Base-by-base conservation (phyloP, 495 filamentous ascomycete species). In the Neurospora pannonica region DNA sequence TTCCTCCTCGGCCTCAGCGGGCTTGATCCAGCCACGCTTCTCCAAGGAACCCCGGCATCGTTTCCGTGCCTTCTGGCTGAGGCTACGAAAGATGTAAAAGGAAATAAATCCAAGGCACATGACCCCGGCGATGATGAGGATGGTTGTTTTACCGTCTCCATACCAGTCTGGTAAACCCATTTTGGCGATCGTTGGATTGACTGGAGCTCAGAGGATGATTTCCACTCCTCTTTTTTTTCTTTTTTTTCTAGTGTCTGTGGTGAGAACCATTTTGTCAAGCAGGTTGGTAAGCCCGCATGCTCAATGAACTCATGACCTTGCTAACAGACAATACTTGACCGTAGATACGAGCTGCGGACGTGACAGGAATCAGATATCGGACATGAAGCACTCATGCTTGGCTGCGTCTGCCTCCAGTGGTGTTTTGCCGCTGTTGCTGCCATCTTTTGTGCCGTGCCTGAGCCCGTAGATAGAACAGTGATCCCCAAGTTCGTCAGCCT, bases 21-120 rank as follows among this genome's bases (percentile, higher is more conserved):
- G 62, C 10, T 13, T 39, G 42, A 72, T 40, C 71, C 73, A 75
- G 48, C 73, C 74, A 28, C 38, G 37, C 70, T 39, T 72, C 43
- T 74, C 75, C 13, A 40, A 39, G 62, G 3, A 69, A 39, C 38
- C 38, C 4, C 67, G 70, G 48, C 71, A 48, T 15, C 73, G 69
- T 11, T 5, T 28, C 36, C 40, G 39, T 38, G 46, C 31, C n/a
- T 74, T 38, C 69, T 74, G 70, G 69, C 11, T 72, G 11, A 79
- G 24, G 46, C 76, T 76, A 15, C 76, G 31, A n/a, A 67, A 15
- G 34, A 48, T 24, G 36, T 73, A 42, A 11, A 79, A 17, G n/a
- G 76, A 73, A 24, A 78, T n/a, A 72, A 76, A 79, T 38, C 70
- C 46, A n/a, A 78, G 75, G 67, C 76, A 75, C 10, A 76, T 28